Percentiles rank a stretch among this genome's conserved stretches.
Conservation (phyloP, 169 alveolate species). For the Perkinsus marinus region DNA sequence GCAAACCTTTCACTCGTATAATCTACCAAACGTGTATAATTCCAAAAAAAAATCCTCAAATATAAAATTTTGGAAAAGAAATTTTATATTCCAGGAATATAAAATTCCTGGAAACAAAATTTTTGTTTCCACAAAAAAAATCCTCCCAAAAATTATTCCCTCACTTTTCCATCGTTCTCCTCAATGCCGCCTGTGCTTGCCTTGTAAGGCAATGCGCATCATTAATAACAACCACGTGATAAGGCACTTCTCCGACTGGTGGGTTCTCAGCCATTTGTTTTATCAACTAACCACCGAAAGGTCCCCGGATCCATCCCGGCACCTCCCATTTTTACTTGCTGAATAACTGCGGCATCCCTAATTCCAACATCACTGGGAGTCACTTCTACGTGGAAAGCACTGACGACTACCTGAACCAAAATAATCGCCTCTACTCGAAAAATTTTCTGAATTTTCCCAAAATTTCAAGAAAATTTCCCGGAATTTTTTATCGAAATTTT, state of each 20-base stretch:
- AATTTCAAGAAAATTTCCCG: too few relatives aligned
- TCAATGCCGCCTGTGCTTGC: conserved; percentile 59
- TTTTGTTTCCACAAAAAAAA: too few relatives aligned
- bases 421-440: too few relatives aligned
- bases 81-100: too few relatives aligned
- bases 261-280: conserved; percentile 49
- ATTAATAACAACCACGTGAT: conserved; percentile 45
- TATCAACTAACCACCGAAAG: conserved; percentile 38
- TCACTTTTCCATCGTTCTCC: conserved; percentile 56
- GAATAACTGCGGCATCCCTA: conserved; percentile 54
- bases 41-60: too few relatives aligned
- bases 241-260: conserved; percentile 30
- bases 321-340: conserved; percentile 9
- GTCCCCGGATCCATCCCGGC: neutral
- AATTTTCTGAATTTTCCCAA: too few relatives aligned
- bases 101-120: too few relatives aligned
- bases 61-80: too few relatives aligned
- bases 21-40: too few relatives aligned
- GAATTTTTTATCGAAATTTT: too few relatives aligned
- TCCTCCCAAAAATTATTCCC: conserved; percentile 8
- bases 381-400: conserved; percentile 57
- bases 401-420: neutral
- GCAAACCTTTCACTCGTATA: too few relatives aligned
- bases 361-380: conserved; percentile 65
- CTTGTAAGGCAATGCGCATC: conserved; percentile 48